phyloP scores from a whole-genome alignment of 441 rosid genomes.

The Mallotus japonicus region DNA sequence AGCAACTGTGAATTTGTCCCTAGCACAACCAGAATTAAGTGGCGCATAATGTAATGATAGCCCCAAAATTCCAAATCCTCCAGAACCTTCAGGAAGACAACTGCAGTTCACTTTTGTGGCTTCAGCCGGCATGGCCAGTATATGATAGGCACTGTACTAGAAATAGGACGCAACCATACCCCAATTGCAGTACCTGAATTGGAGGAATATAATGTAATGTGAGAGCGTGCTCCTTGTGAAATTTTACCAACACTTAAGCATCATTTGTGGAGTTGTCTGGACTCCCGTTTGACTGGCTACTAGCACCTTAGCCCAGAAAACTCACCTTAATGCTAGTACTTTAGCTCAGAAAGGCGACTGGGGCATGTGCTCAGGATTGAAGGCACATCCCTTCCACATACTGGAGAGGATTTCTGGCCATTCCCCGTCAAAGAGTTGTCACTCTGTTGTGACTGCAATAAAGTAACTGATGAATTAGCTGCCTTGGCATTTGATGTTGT shows the following conservation, averaged over 20 bases:
- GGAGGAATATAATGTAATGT: too few species aligned
- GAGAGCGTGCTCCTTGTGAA: neutral
- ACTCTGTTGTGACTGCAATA: constrained; percentile 41
- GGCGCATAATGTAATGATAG: neutral
- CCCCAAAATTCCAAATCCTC: neutral
- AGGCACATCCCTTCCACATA: constrained; percentile 51
- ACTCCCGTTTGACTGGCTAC: neutral
- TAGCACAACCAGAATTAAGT: neutral
- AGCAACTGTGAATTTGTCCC: neutral
- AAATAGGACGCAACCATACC: neutral
- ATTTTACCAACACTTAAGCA: neutral
- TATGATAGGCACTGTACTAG: neutral
- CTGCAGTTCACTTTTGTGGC: neutral
- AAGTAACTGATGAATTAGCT: constrained; percentile 42
- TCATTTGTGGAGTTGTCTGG: too few species aligned
- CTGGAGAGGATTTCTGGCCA: constrained; percentile 46
- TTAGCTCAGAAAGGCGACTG: constrained; percentile 48
- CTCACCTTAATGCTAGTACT: constrained; percentile 28
- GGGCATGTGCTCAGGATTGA: constrained; percentile 56
- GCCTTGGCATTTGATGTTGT: constrained; percentile 48
- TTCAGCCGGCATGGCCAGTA: constrained; percentile 1
- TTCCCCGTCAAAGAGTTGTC: constrained; percentile 40
- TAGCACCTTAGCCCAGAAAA: constrained; percentile 28
- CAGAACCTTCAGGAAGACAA: neutral
- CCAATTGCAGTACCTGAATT: neutral